phyloP scores from a whole-genome alignment of 2,329 filamentous ascomycete genomes.

The Arthrobotrys entomopaga region DNA sequence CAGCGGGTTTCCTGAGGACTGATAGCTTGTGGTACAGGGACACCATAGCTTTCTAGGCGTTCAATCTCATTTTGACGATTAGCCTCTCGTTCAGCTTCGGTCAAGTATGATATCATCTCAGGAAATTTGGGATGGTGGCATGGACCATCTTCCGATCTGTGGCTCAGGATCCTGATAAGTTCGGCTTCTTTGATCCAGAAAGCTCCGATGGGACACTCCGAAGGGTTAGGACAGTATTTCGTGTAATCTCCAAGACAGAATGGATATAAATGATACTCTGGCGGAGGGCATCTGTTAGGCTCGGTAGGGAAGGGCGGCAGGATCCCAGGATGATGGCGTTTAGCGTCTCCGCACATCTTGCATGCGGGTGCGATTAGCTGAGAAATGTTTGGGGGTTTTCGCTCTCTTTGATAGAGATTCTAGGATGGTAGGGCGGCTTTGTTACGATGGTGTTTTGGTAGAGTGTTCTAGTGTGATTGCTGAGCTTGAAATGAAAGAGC shows the following conservation, averaged over 20 bases:
- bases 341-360: neutral
- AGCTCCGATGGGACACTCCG: constrained; percentile 6
- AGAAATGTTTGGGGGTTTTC: no score
- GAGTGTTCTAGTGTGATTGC: neutral
- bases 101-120: neutral
- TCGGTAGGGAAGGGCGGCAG: constrained; percentile 14
- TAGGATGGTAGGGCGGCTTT: neutral
- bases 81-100: neutral
- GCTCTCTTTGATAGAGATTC: no score
- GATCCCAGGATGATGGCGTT: neutral
- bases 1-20: no score
- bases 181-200: constrained; percentile 13
- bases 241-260: constrained; percentile 26
- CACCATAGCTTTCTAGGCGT: no score
- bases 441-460: neutral
- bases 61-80: no score
- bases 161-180: neutral
- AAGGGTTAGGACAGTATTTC: constrained; percentile 37
- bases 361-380: neutral
- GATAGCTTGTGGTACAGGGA: no score
- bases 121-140: neutral
- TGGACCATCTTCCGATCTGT: neutral
- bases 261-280: constrained; percentile 28
- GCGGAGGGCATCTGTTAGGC: neutral
- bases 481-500: no score